Evolutionary conservation across 2,329 filamentous ascomycete species (phyloP), one percentile per base, ranked within the genome.

Genomic region (Biscogniauxia mediterranea): DNA sequence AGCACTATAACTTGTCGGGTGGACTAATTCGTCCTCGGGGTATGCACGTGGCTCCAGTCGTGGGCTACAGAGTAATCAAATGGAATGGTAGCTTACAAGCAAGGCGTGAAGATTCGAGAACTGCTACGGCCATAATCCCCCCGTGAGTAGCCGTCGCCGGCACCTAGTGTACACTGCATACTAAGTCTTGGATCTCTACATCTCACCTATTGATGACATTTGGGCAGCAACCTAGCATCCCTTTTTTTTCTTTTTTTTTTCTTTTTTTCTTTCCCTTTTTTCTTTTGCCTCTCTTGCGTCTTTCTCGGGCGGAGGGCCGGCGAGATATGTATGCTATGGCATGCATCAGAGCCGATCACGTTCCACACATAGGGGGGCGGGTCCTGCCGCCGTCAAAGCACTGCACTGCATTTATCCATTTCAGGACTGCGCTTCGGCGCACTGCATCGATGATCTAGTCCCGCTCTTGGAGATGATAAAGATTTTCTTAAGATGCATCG

Each of bases 21-120:
- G 63, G 61, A 53, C 53, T 56, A 57, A 59, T 42, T 59, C 56
- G 59, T 64, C 55, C 61, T 58, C 64, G 63, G 59, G 55, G 62
- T 61, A 67, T 62, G 72, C 72, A 77, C 76, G 76, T 78, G 76
- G 76, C 74, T 73, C 75, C 75, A 77, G 64, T 75, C 66, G 61
- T 56, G 57, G 62, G 49, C 58, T 58, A 64, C 53, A 62, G 59
- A 58, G 60, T 32, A 61, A 59, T 55, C 61, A 58, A 58, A 52
- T 58, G 63, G 57, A n/a, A n/a, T 62, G 54, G 46, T 60, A 52
- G 60, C 58, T 63, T 57, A 58, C 57, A 58, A 61, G 55, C 58
- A 57, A 54, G 25, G 50, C 23, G 15, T 26, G 50, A 52, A 26
- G 50, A 54, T n/a, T 19, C 19, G n/a, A 38, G 17, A 54, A 25